Percentiles rank a stretch among this genome's conserved stretches.
Evolutionary conservation across 768 basidiomycete species (phyloP).

Genomic region (Pleurotus cornucopiae): DNA sequence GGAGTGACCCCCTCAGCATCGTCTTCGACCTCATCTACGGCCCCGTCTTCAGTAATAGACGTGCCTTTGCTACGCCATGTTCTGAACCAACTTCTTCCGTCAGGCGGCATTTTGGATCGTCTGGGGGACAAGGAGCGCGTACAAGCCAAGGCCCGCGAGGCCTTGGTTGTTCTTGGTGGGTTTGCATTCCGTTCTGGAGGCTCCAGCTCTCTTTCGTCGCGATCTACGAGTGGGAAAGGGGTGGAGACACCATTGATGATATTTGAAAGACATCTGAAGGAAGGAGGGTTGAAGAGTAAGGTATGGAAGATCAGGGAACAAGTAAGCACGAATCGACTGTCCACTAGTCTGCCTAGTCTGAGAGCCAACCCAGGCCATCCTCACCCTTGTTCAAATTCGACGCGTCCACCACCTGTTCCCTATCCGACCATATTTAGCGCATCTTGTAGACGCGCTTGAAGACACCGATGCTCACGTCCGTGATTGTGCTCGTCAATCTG

Average conservation of each 20-base stretch:
- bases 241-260: constrained; percentile 63
- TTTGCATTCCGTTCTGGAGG: constrained; percentile 61
- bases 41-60: constrained; percentile 44
- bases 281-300: constrained; percentile 74
- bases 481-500: constrained; percentile 74
- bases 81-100: constrained; percentile 63
- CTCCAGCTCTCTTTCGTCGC: constrained; percentile 37
- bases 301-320: constrained; percentile 86
- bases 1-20: constrained; percentile 44
- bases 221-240: constrained; percentile 51
- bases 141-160: constrained; percentile 71
- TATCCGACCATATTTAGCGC: constrained; percentile 73
- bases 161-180: constrained; percentile 70
- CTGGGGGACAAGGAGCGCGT: constrained; percentile 78
- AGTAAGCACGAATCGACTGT: constrained; percentile 37
- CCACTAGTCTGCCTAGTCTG: no score
- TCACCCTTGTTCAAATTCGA: constrained; percentile 70
- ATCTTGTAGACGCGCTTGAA: constrained; percentile 82
- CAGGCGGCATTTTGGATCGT: constrained; percentile 78
- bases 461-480: constrained; percentile 90
- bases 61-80: constrained; percentile 60
- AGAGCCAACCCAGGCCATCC: constrained; percentile 40
- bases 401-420: constrained; percentile 70
- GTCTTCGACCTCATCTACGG: constrained; percentile 43
- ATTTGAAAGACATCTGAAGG: constrained; percentile 71